A percentile compares a stretch with the other conserved stretches of the same genome.
Conservation (phyloP, 495 filamentous ascomycete genomes). For the Lepidopterella palustris region DNA sequence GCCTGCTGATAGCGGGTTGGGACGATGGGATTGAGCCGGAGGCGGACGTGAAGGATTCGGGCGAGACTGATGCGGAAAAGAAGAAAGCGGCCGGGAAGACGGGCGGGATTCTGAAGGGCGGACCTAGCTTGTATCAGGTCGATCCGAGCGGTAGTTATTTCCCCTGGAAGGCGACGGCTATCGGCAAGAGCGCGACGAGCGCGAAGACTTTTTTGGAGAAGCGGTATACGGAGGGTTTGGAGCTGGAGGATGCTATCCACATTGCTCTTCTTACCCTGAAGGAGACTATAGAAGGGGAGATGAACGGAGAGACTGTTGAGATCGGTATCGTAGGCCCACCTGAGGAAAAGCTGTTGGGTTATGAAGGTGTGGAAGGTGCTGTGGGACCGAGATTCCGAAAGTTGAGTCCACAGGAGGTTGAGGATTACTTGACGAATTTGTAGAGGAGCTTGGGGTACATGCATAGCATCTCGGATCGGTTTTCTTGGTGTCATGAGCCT, state of each 20-base stretch:
- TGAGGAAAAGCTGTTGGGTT: constrained; percentile 84
- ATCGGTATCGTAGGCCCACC: constrained; percentile 96
- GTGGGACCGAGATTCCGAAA: constrained; percentile 91
- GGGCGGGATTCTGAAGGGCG: constrained; percentile 90
- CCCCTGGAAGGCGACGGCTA: constrained; percentile 98
- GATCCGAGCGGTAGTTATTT: constrained; percentile 96
- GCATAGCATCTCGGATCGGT: not conserved
- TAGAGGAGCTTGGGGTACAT: constrained; percentile 34
- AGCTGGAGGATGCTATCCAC: constrained; percentile 97
- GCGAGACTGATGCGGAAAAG: constrained; percentile 54
- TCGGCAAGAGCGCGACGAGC: constrained; percentile 95
- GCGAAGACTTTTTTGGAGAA: constrained; percentile 99
- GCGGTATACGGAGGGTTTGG: constrained; percentile 92
- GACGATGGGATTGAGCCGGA: constrained; percentile 92
- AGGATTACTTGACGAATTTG: constrained; percentile 97
- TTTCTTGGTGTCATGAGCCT: not conserved
- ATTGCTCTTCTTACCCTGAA: constrained; percentile 97
- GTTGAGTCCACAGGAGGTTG: constrained; percentile 93
- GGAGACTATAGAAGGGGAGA: constrained; percentile 98
- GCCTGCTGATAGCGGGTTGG: constrained; percentile 92
- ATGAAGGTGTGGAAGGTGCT: constrained; percentile 84
- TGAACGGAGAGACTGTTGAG: constrained; percentile 98
- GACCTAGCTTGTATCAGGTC: constrained; percentile 95
- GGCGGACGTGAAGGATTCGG: constrained; percentile 42
- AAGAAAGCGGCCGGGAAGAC: constrained; percentile 72